phyloP scores from a whole-genome alignment of 2,329 filamentous ascomycete genomes.

The Alternaria metachromatica region DNA sequence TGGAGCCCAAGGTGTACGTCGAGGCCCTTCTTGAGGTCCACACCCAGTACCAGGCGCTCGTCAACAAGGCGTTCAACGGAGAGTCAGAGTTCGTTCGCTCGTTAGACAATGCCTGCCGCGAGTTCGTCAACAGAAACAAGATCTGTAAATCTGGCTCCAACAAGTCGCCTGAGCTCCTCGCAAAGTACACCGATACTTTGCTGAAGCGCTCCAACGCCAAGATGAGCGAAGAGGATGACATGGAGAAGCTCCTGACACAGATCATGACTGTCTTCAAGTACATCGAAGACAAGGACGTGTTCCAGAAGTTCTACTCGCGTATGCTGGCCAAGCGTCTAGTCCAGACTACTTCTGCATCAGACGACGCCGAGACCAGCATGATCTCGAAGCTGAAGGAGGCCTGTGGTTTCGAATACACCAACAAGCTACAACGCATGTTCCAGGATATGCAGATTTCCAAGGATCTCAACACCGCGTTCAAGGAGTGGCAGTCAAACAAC shows the following conservation, averaged over 20 bases:
- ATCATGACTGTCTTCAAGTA: conserved; percentile 99
- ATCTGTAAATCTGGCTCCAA: conserved; percentile 93
- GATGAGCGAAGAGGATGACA: conserved; percentile 89
- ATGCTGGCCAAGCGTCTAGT: conserved; percentile 95
- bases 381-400: conserved; percentile 99
- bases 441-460: conserved; percentile 99
- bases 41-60: conserved; percentile 87
- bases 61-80: conserved; percentile 90
- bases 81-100: conserved; percentile 97
- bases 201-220: conserved; percentile 87
- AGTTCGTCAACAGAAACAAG: conserved; percentile 97
- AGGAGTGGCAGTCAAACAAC: conserved; percentile 73
- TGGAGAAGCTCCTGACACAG: conserved; percentile 85
- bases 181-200: conserved; percentile 92
- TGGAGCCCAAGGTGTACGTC: conserved; percentile 96
- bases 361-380: conserved; percentile 98
- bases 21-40: conserved; percentile 94
- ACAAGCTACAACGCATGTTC: conserved; percentile 99
- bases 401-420: conserved; percentile 98
- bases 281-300: conserved; percentile 99
- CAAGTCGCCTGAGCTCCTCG: conserved; percentile 91
- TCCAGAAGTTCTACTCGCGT: conserved; percentile 98
- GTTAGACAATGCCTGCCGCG: conserved; percentile 93
- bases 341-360: conserved; percentile 92
- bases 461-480: conserved; percentile 90